Percentiles rank a stretch among this genome's conserved stretches.
Conservation (phyloP, 108 stramenopile species). For the Cyclotella baltica region DNA sequence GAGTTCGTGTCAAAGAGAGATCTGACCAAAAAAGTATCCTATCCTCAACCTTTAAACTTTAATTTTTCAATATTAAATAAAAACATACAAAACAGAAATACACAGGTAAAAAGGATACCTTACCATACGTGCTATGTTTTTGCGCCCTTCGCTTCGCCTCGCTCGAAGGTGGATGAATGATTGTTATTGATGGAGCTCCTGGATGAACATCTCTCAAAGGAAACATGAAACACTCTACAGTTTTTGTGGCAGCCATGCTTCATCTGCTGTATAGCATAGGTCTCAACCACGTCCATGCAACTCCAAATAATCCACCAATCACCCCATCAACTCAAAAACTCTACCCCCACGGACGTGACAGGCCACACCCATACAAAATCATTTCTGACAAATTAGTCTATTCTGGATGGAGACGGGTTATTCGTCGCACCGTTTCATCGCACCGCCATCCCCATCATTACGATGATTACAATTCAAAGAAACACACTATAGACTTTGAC, state of each 20-base stretch:
- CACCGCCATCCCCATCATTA: slow-evolving; percentile 32
- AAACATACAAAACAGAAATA: too few species aligned
- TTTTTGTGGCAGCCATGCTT: neutral
- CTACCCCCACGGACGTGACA: slow-evolving; percentile 29
- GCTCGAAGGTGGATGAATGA: too few species aligned
- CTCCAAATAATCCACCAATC: neutral
- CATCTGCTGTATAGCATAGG: neutral
- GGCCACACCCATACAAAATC: slow-evolving; percentile 61
- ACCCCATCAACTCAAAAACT: neutral
- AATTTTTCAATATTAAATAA: too few species aligned
- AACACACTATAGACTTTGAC: slow-evolving; percentile 70
- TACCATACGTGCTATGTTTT: too few species aligned
- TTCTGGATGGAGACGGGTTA: slow-evolving; percentile 71
- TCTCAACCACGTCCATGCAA: neutral
- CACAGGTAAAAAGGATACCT: too few species aligned
- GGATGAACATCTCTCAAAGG: neutral
- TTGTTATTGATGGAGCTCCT: neutral
- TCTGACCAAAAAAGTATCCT: too few species aligned
- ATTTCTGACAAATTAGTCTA: slow-evolving; percentile 63
- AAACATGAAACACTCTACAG: neutral
- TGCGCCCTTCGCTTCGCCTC: too few species aligned
- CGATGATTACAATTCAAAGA: slow-evolving; percentile 30
- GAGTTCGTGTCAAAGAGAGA: too few species aligned
- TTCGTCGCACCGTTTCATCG: slow-evolving; percentile 57
- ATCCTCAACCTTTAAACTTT: too few species aligned